phyloP scores from a whole-genome alignment of 169 alveolate species.

The Cryptosporidium andersoni region DNA sequence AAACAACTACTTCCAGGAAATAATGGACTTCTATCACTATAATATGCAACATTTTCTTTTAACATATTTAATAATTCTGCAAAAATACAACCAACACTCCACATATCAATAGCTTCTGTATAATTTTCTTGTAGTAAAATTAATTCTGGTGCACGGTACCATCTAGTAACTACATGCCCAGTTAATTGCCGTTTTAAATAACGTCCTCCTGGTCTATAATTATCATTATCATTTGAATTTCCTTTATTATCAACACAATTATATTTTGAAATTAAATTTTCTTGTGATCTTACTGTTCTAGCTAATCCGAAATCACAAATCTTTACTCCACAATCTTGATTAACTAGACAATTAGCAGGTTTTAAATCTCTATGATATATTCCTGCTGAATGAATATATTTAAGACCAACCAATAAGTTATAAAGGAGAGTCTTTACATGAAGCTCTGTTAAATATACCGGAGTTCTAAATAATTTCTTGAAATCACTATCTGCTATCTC shows the following conservation, averaged over 20 bases:
- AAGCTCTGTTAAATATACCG: constrained; percentile 90
- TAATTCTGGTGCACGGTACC: constrained; percentile 99
- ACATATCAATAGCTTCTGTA: constrained; percentile 97
- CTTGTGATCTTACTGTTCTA: constrained; percentile 79
- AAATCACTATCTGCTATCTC: constrained; percentile 98
- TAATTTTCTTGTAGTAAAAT: constrained; percentile 95
- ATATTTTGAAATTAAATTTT: background rate
- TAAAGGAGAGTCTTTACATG: constrained; percentile 89
- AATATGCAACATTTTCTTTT: constrained; percentile 91
- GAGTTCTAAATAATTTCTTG: constrained; percentile 92
- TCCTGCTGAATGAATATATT: constrained; percentile 93
- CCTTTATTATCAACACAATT: background rate
- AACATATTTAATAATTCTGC: constrained; percentile 94
- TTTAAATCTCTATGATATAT: constrained; percentile 97
- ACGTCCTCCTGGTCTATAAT: constrained; percentile 19
- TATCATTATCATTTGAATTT: constrained; percentile 1
- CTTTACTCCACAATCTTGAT: constrained; percentile 97
- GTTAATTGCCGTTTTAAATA: constrained; percentile 91
- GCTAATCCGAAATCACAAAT: constrained; percentile 98
- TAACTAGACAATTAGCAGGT: constrained; percentile 96
- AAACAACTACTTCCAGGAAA: constrained; percentile 97
- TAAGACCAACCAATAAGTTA: constrained; percentile 93
- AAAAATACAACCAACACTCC: constrained; percentile 97
- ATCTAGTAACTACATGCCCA: constrained; percentile 98
- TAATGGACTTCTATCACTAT: constrained; percentile 93